Conservation (phyloP, 163 green algal genomes). For the Coccomyxa subellipsoidea region DNA sequence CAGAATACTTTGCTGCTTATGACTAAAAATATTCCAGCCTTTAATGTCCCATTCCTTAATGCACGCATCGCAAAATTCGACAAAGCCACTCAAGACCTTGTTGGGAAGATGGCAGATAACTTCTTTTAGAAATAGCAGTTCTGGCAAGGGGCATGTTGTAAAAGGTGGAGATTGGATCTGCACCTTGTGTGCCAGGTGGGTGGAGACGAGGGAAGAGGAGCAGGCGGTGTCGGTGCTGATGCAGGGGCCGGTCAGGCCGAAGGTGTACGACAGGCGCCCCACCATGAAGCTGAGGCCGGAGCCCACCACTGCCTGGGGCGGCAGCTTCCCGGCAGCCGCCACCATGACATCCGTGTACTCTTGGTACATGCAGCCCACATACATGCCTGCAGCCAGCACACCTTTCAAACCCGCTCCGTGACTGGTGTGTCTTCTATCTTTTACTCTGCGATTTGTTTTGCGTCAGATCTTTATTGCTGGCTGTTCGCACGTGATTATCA, state of each 20-base stretch:
- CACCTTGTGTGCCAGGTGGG: conserved; percentile 36
- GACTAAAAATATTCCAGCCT: too few species aligned
- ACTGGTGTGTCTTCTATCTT: too few species aligned
- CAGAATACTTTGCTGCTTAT: too few species aligned
- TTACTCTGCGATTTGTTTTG: too few species aligned
- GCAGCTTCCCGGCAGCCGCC: conserved; percentile 24
- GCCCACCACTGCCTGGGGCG: conserved; percentile 35
- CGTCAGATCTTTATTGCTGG: too few species aligned
- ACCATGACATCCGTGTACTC: conserved; percentile 33
- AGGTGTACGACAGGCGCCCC: conserved; percentile 65
- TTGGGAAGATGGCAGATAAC: too few species aligned
- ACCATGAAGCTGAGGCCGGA: conserved; percentile 54
- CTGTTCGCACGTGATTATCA: too few species aligned
- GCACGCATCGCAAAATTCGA: too few species aligned
- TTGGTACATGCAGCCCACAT: conserved; percentile 41
- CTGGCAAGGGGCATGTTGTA: background rate
- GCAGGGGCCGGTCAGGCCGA: conserved; percentile 66
- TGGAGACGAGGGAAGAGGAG: conserved; percentile 68
- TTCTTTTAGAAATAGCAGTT: too few species aligned
- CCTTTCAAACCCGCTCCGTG: background rate
- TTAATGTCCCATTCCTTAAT: too few species aligned
- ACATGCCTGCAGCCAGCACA: conserved; percentile 28
- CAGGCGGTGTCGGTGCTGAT: conserved; percentile 82
- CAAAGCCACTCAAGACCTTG: too few species aligned
- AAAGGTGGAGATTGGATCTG: background rate